phyloP scores from a whole-genome alignment of 805 yeast species.

The Starmera amethionina region DNA sequence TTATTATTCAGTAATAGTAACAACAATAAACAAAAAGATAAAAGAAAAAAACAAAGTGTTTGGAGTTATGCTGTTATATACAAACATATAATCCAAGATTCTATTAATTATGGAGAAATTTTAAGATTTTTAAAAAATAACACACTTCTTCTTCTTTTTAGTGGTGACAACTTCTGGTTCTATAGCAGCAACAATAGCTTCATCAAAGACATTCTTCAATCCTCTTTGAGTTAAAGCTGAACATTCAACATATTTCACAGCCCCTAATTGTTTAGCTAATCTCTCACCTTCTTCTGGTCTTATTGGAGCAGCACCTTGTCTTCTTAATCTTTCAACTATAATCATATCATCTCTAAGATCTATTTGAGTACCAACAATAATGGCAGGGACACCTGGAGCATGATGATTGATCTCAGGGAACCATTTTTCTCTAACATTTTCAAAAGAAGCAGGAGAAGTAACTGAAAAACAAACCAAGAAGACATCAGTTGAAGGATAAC shows the following conservation, averaged over 20 bases:
- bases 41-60: neutral
- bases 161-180: conserved; percentile 90
- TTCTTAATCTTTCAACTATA: conserved; percentile 77
- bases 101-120: neutral
- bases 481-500: conserved; percentile 96
- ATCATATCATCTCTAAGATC: conserved; percentile 92
- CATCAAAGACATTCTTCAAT: conserved; percentile 94
- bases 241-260: conserved; percentile 95
- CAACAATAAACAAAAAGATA: too few relatives aligned
- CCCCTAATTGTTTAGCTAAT: conserved; percentile 87
- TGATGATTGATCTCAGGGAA: conserved; percentile 97
- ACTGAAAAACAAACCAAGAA: conserved; percentile 94
- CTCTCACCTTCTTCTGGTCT: conserved; percentile 82
- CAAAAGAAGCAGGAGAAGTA: conserved; percentile 94
- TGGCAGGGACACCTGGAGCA: conserved; percentile 96
- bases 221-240: conserved; percentile 97
- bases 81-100: too few relatives aligned
- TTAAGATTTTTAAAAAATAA: conserved; percentile 47
- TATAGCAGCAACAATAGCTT: conserved; percentile 95
- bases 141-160: conserved; percentile 68
- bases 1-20: too few relatives aligned
- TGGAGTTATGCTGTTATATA: too few relatives aligned
- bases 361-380: conserved; percentile 94
- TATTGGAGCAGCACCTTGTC: conserved; percentile 85
- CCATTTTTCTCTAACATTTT: conserved; percentile 97